Base-by-base conservation (phyloP, 2,329 filamentous ascomycete species). In the Exophiala oligosperma region DNA sequence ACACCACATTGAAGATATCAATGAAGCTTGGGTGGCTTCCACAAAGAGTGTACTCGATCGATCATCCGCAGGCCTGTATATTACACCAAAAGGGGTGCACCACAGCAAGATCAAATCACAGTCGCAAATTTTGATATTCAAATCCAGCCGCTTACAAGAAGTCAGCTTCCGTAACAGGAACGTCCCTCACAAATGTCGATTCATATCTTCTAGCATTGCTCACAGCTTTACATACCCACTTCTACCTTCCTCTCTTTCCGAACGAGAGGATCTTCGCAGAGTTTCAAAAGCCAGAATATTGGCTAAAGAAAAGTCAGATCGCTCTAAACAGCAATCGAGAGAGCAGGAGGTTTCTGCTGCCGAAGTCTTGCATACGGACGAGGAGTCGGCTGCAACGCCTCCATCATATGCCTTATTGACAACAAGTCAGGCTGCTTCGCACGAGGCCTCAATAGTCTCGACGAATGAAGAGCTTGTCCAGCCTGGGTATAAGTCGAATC, bases 61-160 rank as follows among this genome's bases (percentile, higher is more conserved):
- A 8, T 28, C 32, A 11, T 61, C 56, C 2, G 67, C 73, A 11
- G 76, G 77, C 8, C 68, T 77, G 9, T 77, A 76, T 57, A 56
- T 77, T 24, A 77, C 76, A 9, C 67, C 73, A 6, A 41, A 23
- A 46, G 64, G 65, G 11, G 40, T 62, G 21, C 63, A 56, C 41
- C 40, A 46, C 23, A 48, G 49, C 37, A 55, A 51, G 26, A 49
- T 26, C 26, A 46, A 49, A 41, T 37, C 32, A n/a, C 35, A 21
- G 32, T 63, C 64, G 7, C 62, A 56, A 32, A 56, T 66, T 21
- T 35, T 66, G 54, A 60, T 65, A 12, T 32, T 67, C 17, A 57
- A 54, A 50, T 61, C 60, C 21, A 54, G 41, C 26, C 56, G 60
- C 9, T 37, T 65, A n/a, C 37, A 41, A n/a, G 63, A 69, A 14